Evolutionary conservation across 1,284 basidiomycete species (phyloP), one percentile per base, ranked within the genome.

Genomic region (Porogramme epimiltina): DNA sequence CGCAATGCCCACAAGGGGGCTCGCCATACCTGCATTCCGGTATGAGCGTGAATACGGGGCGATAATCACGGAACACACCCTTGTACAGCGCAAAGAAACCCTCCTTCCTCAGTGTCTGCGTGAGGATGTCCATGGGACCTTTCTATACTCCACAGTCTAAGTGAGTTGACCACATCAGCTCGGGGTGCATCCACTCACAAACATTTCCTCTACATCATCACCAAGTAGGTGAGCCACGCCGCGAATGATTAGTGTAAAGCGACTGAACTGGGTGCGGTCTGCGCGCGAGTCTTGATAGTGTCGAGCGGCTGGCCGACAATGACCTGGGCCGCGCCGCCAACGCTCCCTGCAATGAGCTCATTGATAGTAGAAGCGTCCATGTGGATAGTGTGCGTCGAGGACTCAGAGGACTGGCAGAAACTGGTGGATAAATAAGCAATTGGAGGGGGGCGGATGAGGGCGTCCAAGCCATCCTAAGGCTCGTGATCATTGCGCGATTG

Each of bases 41-140:
- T 13, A 13, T 13, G 28, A 31, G 6, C 6, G 8, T 8, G 13
- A 31, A 31, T 31, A 13, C 28, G 28, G 6, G 13, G 28, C 6
- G 28, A 31, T 31, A n/a, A n/a, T n/a, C n/a, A n/a, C 28, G 8
- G 3, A 11, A 25, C 55, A 18, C 15, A 60, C 94, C 94, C 77
- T 98, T 97, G 75, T 96, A 97, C 36, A 98, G 70, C 6, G 92
- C 95, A 52, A 95, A 80, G 64, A 94, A 81, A 0, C 95, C 95
- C 68, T 97, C 95, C 53, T 92, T 95, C 54, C 83, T 72, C 34
- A 95, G 60, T 0, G 95, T 97, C 69, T 91, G 86, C 9, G 70
- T 62, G 9, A 94, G 71, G 54, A 97, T 93, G 65, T 97, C 94
- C 82, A 93, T 87, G 0, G 95, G 93, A 4, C 94, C 94, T 79